A percentile compares a stretch with the other conserved stretches of the same genome.
phyloP scores from a whole-genome alignment of 495 filamentous ascomycete genomes.

The Podospora conica region DNA sequence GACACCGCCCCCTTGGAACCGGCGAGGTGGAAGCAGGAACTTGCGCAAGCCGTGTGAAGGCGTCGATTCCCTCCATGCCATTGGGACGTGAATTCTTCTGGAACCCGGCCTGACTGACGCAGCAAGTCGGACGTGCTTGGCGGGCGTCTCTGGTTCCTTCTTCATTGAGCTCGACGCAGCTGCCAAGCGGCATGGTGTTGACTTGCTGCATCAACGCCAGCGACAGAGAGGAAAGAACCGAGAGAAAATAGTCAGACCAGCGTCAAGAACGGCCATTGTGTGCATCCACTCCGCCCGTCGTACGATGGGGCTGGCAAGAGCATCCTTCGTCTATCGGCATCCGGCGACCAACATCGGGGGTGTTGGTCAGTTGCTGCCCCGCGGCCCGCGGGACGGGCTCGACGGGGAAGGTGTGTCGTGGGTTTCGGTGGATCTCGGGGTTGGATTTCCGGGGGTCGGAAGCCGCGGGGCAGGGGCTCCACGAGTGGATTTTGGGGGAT shows the following conservation, averaged over 20 bases:
- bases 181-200: slow-evolving; percentile 1
- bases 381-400: neutral
- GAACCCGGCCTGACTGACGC: neutral
- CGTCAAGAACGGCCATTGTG: neutral
- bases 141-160: neutral
- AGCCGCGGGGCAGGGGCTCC: neutral
- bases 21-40: neutral
- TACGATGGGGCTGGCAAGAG: neutral
- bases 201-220: neutral
- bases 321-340: neutral
- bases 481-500: slow-evolving; percentile 1
- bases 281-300: neutral
- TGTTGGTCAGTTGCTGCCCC: neutral
- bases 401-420: neutral
- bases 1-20: neutral
- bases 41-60: neutral
- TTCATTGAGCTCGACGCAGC: slow-evolving; percentile 3
- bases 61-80: neutral
- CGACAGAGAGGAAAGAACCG: slow-evolving; percentile 6
- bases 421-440: neutral
- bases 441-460: neutral
- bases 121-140: neutral
- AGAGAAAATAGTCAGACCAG: neutral
- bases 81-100: neutral
- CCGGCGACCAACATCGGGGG: neutral